Evolutionary conservation across 164 flowering plant genomes (phyloP).

Genomic region (Aristolochia contorta): DNA sequence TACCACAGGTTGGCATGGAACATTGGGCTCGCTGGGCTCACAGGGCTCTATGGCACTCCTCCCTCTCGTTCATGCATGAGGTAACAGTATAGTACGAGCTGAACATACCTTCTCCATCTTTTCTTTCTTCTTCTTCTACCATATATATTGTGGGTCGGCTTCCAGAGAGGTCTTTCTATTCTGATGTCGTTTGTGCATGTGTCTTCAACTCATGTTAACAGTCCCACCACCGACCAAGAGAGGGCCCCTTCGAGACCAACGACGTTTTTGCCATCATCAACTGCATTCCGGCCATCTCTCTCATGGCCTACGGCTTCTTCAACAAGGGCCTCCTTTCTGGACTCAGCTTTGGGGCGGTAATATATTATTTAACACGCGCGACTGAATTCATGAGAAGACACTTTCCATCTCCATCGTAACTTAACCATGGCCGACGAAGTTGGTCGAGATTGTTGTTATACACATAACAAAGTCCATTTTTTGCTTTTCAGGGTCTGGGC

Average conservation of each 20-base stretch:
- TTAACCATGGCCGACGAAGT: too few relatives aligned
- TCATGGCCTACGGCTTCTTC: conserved; percentile 70
- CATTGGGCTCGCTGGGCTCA: conserved; percentile 99
- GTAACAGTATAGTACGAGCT: too few relatives aligned
- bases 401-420: too few relatives aligned
- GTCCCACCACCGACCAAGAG: conserved; percentile 87
- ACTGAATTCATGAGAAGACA: too few relatives aligned
- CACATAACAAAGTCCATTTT: too few relatives aligned
- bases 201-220: conserved; percentile 11
- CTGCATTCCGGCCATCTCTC: conserved; percentile 75
- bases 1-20: conserved; percentile 83
- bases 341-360: conserved; percentile 82
- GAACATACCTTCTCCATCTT: too few relatives aligned
- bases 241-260: conserved; percentile 86
- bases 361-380: conserved; percentile 8
- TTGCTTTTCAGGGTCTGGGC: conserved; percentile 64
- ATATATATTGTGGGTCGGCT: too few relatives aligned
- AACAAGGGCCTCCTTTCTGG: conserved; percentile 85
- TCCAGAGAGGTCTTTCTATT: too few relatives aligned
- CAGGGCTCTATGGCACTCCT: conserved; percentile 89
- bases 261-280: conserved; percentile 78
- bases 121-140: too few relatives aligned
- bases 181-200: not conserved
- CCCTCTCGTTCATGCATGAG: conserved; percentile 95
- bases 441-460: too few relatives aligned